Evolutionary conservation across 352 stramenopile species (phyloP), one percentile per base, ranked within the genome.

Genomic region (Blastocystis sp.): DNA sequence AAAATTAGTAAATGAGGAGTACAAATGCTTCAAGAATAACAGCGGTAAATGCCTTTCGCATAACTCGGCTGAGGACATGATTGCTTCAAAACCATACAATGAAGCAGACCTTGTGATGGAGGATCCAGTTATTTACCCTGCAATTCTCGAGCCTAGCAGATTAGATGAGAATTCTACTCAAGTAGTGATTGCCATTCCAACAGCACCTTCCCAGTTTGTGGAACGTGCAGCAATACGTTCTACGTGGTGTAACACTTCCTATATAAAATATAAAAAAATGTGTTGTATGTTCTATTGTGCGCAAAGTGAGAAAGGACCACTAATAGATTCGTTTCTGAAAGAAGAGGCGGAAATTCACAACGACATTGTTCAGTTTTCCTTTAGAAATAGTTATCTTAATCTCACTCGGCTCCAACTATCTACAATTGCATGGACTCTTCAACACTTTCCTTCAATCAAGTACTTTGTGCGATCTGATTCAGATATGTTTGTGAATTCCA

Each of bases 321-420:
- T 13, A 20, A 11, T 61, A 45, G 50, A 63, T 43, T 5, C 13
- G 9, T 64, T 80, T 37, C 23, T 80, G 23, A 26, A 64, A 23
- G 41, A 80, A 39, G 70, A 80, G 45, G 50, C 11, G 11, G 39
- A n/a, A 2, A 18, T 50, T 8, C 63, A 41, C 23, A 13, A 62
- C n/a, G 70, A 80, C n/a, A 80, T 80, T 64, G 23, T 80, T 41
- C 70, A 77, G 39, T 80, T 80, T 20, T 11, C 53, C 39, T 29
- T 80, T 5, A 26, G 13, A n/a, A 54, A 80, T 63, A 62, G 20
- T 34, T 73, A 50, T 5, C 23, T 73, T 15, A 73, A 73, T 73
- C 29, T 73, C 9, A 73, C 62, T n/a, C n/a, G n/a, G n/a, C n/a
- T 73, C 23, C 26, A 43, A 11, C 11, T 73, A 29, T 50, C 15